Percentiles rank a stretch among this genome's conserved stretches.
Evolutionary conservation across 2,329 filamentous ascomycete genomes (phyloP).

Genomic region (Coniella vitis): DNA sequence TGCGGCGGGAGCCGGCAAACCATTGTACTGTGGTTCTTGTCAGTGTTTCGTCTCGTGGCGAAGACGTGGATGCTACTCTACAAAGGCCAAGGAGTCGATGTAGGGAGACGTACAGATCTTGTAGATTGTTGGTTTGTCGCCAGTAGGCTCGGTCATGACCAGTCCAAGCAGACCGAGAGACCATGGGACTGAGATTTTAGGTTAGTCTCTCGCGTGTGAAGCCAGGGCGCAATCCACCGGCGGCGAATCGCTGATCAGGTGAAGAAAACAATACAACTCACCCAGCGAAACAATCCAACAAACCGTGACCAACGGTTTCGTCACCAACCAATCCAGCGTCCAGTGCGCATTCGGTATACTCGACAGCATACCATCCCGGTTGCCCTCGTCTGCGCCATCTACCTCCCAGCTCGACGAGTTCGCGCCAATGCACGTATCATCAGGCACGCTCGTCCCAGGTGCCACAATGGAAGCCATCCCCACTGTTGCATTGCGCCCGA

Average conservation of each 20-base stretch:
- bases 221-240: neutral
- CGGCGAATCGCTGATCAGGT: neutral
- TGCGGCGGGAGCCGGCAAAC: slow-evolving; percentile 39
- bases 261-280: neutral
- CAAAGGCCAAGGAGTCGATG: too few relatives aligned
- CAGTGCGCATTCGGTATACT: slow-evolving; percentile 37
- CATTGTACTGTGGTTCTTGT: slow-evolving; percentile 24
- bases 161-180: slow-evolving; percentile 37
- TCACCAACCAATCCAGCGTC: slow-evolving; percentile 34
- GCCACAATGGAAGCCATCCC: slow-evolving; percentile 44
- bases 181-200: slow-evolving; percentile 31
- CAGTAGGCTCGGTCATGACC: slow-evolving; percentile 30
- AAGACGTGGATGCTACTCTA: too few relatives aligned
- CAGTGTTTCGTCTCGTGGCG: neutral
- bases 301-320: slow-evolving; percentile 34
- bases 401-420: slow-evolving; percentile 53
- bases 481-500: slow-evolving; percentile 41
- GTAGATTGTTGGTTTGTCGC: slow-evolving; percentile 29
- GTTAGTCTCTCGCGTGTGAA: neutral
- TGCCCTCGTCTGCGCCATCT: slow-evolving; percentile 37
- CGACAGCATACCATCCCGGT: slow-evolving; percentile 35
- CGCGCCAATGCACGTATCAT: slow-evolving; percentile 45
- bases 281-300: slow-evolving; percentile 34
- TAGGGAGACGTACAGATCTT: slow-evolving; percentile 29
- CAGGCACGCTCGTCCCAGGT: slow-evolving; percentile 40